Evolutionary conservation across 148 eudicot species (phyloP).

Genomic region (Cornus florida): DNA sequence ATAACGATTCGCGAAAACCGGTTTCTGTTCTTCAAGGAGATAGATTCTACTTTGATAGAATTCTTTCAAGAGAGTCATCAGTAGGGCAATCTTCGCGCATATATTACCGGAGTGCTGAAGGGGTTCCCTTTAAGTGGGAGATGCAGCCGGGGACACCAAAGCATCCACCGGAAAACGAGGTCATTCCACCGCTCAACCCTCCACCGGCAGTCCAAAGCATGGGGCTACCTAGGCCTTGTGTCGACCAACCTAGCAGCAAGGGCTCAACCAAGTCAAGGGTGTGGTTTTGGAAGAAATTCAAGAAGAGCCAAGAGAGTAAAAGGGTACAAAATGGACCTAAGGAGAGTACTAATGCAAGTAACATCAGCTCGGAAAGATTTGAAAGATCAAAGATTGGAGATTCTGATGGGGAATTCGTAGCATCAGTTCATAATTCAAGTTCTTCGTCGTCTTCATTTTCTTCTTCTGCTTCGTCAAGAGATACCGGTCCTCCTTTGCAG

Average conservation of each 20-base stretch:
- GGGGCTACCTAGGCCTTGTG: constrained; percentile 38
- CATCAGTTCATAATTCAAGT: constrained; percentile 12
- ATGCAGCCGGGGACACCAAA: constrained; percentile 66
- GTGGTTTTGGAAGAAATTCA: constrained; percentile 20
- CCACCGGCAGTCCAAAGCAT: constrained; percentile 52
- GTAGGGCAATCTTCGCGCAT: constrained; percentile 36
- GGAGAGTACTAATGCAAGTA: not conserved
- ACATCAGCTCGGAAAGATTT: not conserved
- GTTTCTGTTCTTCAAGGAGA: constrained; percentile 27
- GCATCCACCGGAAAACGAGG: constrained; percentile 31
- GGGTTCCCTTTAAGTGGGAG: constrained; percentile 77
- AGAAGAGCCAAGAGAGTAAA: not conserved
- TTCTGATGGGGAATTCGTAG: constrained; percentile 11
- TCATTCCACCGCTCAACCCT: constrained; percentile 51
- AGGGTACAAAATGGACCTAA: not conserved
- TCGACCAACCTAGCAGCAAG: constrained; percentile 10
- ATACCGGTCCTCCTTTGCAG: not conserved
- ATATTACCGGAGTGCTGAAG: constrained; percentile 50
- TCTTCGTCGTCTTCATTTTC: constrained; percentile 22
- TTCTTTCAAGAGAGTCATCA: constrained; percentile 29
- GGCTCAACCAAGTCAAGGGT: constrained; percentile 1
- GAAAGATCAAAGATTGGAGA: constrained; percentile 8
- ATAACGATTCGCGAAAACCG: not conserved
- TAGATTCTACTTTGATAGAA: constrained; percentile 17
- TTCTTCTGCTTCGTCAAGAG: constrained; percentile 1